Evolutionary conservation across 495 filamentous ascomycete genomes (phyloP).

Genomic region (Bryoglossum gracile): DNA sequence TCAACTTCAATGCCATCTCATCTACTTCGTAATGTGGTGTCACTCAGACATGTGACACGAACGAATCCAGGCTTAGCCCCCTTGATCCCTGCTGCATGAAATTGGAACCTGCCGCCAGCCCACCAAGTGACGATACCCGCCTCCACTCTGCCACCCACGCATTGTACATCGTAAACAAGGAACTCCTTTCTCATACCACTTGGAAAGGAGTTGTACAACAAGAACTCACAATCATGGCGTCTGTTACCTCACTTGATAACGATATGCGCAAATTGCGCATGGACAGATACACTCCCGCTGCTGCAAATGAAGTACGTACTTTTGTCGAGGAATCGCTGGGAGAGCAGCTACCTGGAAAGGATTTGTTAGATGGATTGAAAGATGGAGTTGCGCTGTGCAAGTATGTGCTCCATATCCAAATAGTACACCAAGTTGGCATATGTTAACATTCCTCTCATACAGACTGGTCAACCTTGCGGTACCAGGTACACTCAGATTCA

Average conservation of each 20-base stretch:
- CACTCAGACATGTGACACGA: too few relatives aligned
- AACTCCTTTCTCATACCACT: background rate
- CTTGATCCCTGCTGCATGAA: too few relatives aligned
- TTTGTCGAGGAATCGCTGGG: slow-evolving; percentile 87
- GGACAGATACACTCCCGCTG: slow-evolving; percentile 88
- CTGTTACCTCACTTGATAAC: slow-evolving; percentile 87
- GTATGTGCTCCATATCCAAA: slow-evolving; percentile 40
- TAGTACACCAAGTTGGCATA: background rate
- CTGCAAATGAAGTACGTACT: slow-evolving; percentile 72
- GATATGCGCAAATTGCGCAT: slow-evolving; percentile 91
- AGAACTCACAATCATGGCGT: slow-evolving; percentile 61
- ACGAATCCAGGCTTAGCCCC: too few relatives aligned
- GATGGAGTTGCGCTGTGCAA: slow-evolving; percentile 90
- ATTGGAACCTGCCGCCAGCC: too few relatives aligned
- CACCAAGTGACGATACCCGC: slow-evolving; percentile 1
- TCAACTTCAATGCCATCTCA: too few relatives aligned
- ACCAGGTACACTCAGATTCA: slow-evolving; percentile 31
- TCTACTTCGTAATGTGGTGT: too few relatives aligned
- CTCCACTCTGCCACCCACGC: slow-evolving; percentile 13
- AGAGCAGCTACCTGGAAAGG: slow-evolving; percentile 58
- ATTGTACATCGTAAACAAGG: slow-evolving; percentile 3
- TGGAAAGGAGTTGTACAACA: slow-evolving; percentile 11
- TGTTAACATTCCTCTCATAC: background rate
- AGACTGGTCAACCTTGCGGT: slow-evolving; percentile 81
- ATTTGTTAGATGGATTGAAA: slow-evolving; percentile 79